Evolutionary conservation across 2,329 filamentous ascomycete genomes (phyloP).

Genomic region (Diplocarpon mali): DNA sequence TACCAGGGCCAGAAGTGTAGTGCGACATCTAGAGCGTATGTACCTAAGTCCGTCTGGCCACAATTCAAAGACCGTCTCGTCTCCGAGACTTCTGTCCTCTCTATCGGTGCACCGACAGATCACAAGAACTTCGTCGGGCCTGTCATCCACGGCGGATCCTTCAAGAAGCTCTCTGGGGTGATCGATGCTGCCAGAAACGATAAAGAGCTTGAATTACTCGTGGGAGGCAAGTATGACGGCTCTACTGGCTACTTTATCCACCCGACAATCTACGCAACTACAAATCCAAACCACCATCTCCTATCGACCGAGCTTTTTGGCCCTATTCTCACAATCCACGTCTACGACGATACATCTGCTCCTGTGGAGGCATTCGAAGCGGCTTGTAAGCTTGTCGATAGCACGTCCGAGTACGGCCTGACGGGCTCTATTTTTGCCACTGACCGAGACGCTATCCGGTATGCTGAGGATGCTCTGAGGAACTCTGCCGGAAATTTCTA

Average conservation of each 20-base stretch:
- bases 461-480: slow-evolving; percentile 59
- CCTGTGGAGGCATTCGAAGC: slow-evolving; percentile 44
- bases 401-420: slow-evolving; percentile 64
- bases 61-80: slow-evolving; percentile 57
- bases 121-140: slow-evolving; percentile 76
- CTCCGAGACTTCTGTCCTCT: slow-evolving; percentile 57
- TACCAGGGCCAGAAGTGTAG: slow-evolving; percentile 90
- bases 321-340: slow-evolving; percentile 61
- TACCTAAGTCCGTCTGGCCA: slow-evolving; percentile 64
- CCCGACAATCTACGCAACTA: slow-evolving; percentile 71
- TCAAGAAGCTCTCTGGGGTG: slow-evolving; percentile 66
- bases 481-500: slow-evolving; percentile 77
- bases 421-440: slow-evolving; percentile 67
- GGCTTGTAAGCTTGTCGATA: slow-evolving; percentile 54
- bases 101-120: slow-evolving; percentile 55
- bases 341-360: slow-evolving; percentile 59
- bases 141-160: slow-evolving; percentile 72
- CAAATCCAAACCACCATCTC: slow-evolving; percentile 62
- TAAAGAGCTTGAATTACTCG: slow-evolving; percentile 57
- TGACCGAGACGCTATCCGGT: slow-evolving; percentile 53
- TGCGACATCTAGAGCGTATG: slow-evolving; percentile 70
- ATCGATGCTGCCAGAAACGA: slow-evolving; percentile 77
- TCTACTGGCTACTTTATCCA: slow-evolving; percentile 74
- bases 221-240: slow-evolving; percentile 66
- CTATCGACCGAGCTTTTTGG: slow-evolving; percentile 75